These are phyloP conservation scores for Pleodorina starrii DNA, from an alignment of 139 green algal species.

Conservation along the genomic window DNA sequence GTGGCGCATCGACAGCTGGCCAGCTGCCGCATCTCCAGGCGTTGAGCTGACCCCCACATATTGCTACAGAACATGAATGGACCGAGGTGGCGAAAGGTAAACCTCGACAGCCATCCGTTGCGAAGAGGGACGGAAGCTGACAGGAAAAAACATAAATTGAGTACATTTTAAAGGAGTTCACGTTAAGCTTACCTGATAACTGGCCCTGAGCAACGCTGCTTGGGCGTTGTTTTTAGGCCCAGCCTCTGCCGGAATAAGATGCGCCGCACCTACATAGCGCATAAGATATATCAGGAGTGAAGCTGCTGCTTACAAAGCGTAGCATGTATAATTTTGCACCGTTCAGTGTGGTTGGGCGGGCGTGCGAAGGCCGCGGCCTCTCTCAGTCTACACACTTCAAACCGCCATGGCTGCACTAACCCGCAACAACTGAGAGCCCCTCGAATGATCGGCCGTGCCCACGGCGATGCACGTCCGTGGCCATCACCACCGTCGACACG, in stretches of 20 bases:
- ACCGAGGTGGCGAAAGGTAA: neutral
- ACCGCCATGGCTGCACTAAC: too few species aligned
- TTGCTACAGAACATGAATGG: conserved; percentile 1
- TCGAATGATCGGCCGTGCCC: neutral
- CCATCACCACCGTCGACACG: neutral
- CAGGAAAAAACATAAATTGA: neutral
- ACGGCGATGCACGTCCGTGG: conserved; percentile 18
- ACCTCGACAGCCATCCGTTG: neutral
- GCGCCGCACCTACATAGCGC: conserved; percentile 28
- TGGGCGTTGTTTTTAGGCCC: neutral
- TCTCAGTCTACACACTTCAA: too few species aligned
- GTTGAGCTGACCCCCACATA: neutral
- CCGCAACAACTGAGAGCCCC: conserved; percentile 1
- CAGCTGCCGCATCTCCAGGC: neutral
- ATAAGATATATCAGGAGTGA: neutral
- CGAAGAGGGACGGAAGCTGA: neutral
- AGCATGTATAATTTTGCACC: too few species aligned
- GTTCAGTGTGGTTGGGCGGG: too few species aligned
- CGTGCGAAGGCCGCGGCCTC: neutral
- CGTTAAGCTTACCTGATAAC: conserved; percentile 13
- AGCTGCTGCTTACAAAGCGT: neutral
- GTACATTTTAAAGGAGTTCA: neutral
- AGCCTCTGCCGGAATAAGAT: neutral
- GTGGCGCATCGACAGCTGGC: neutral
- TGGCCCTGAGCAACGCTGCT: neutral